Conservation (phyloP, 176 grass and related monocot genomes). For the Chloris gayana region DNA sequence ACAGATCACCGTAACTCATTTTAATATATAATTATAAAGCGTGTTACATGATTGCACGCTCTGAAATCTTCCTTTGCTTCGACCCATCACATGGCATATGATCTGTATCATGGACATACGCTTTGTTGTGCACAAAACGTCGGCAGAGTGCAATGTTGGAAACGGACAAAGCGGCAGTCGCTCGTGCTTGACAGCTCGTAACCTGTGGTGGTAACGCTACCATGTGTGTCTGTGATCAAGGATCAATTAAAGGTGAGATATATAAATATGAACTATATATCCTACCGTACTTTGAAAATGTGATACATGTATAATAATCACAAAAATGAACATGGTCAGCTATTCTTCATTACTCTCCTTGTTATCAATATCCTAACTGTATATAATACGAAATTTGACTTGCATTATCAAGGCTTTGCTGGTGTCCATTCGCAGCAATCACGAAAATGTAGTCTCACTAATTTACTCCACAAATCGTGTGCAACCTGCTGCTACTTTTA, state of each 20-base stretch:
- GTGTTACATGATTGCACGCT: not conserved
- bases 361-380: not conserved
- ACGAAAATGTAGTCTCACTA: not conserved
- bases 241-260: not conserved
- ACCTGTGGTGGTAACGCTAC: no score
- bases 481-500: not conserved
- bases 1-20: not conserved
- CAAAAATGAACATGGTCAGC: not conserved
- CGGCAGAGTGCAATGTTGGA: not conserved
- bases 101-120: not conserved
- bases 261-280: not conserved
- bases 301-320: not conserved
- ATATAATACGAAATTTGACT: not conserved
- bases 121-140: not conserved
- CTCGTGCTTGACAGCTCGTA: not conserved
- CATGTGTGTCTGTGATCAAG: no score
- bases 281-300: not conserved
- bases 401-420: not conserved
- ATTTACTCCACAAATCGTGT: constrained; percentile 1
- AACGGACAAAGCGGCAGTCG: not conserved
- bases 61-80: not conserved
- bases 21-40: not conserved
- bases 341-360: not conserved
- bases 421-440: not conserved
- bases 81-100: not conserved